Percentiles rank a stretch among this genome's conserved stretches.
These are phyloP conservation scores for Xerocomus nothofagi DNA, from an alignment of 1,284 basidiomycete species.

Conservation along the genomic window DNA sequence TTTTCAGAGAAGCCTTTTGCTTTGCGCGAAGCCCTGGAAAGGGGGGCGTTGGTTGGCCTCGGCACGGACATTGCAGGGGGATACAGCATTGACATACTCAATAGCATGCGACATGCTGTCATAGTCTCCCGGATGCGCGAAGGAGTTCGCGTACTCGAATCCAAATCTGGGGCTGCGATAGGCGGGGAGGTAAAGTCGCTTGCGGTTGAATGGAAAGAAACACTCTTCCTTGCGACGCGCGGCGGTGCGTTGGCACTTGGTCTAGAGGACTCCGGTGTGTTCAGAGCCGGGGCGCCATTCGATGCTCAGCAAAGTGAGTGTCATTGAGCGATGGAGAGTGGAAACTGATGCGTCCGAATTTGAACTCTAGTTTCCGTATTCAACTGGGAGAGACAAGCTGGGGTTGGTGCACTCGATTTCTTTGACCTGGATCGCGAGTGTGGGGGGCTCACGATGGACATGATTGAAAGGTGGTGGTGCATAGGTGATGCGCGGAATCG, in stretches of 20 bases:
- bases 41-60: constrained; percentile 67
- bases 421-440: constrained; percentile 47
- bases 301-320: constrained; percentile 79
- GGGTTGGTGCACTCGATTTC: constrained; percentile 67
- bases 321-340: background rate
- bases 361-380: constrained; percentile 49
- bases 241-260: constrained; percentile 74
- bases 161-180: background rate
- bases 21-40: constrained; percentile 69
- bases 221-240: constrained; percentile 74
- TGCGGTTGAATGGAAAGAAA: constrained; percentile 76
- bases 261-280: constrained; percentile 51
- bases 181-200: constrained; percentile 27
- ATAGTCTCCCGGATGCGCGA: constrained; percentile 71
- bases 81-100: constrained; percentile 76
- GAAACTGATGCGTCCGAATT: background rate
- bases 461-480: constrained; percentile 88
- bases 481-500: constrained; percentile 71
- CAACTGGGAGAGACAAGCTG: constrained; percentile 58
- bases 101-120: constrained; percentile 76
- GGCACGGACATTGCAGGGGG: constrained; percentile 87
- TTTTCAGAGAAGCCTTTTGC: constrained; percentile 76
- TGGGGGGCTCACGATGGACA: constrained; percentile 45
- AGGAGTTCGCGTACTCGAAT: constrained; percentile 43
- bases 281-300: constrained; percentile 69